These are phyloP conservation scores for Ophiocordyceps camponoti-rufipedis DNA, from an alignment of 2,329 filamentous ascomycete genomes.

Conservation along the genomic window DNA sequence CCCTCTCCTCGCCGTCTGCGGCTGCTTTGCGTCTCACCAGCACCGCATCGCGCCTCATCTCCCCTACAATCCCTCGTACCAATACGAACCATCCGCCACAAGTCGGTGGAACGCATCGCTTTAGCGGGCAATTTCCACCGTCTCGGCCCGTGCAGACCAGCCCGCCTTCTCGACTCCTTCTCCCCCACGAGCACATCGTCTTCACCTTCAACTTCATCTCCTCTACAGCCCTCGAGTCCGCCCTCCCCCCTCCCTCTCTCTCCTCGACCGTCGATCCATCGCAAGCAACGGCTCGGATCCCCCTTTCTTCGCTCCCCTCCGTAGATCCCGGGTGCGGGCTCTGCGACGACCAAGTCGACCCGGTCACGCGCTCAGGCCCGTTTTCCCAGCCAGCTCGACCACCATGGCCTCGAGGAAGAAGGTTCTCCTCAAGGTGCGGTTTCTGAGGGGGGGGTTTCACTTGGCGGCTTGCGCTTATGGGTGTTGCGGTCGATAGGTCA, in stretches of 20 bases:
- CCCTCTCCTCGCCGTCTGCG: background rate
- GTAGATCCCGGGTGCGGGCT: background rate
- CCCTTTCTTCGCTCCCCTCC: background rate
- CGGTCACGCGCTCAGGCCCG: too few relatives aligned
- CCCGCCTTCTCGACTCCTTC: background rate
- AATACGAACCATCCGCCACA: background rate
- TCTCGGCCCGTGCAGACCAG: background rate
- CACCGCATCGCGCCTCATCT: background rate
- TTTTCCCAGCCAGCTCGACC: slow-evolving; percentile 3
- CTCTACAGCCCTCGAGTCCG: background rate
- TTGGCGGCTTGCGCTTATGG: too few relatives aligned
- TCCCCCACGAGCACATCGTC: background rate
- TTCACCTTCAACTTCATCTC: background rate
- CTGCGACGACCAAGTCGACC: background rate
- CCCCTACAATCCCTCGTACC: background rate
- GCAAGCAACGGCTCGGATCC: too few relatives aligned
- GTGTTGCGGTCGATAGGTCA: too few relatives aligned
- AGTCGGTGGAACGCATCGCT: background rate
- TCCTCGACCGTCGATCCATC: background rate
- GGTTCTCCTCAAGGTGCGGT: slow-evolving; percentile 66
- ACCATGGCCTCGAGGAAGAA: slow-evolving; percentile 72
- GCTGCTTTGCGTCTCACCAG: too few relatives aligned
- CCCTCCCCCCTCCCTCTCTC: background rate
- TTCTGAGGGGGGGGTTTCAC: slow-evolving; percentile 1
- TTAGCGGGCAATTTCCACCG: background rate